Evolutionary conservation across 805 yeast species (phyloP), one percentile per base, ranked within the genome.

Genomic region (Candida jianshihensis): DNA sequence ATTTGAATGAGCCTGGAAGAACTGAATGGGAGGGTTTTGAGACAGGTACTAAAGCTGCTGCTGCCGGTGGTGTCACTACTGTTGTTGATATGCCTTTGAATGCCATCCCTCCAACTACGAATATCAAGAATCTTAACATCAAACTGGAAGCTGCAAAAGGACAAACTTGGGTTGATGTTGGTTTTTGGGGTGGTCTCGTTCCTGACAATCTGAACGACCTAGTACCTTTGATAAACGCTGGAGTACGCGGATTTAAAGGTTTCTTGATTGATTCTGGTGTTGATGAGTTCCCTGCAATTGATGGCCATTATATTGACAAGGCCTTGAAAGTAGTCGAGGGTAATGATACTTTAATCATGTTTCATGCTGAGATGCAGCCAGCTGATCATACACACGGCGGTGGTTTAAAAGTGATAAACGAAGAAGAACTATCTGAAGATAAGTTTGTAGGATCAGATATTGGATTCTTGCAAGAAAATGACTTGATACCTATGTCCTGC

Each of bases 21-120:
- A 89, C 97, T 1, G 96, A 88, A 43, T 89, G 97, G 97, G 97
- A 89, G 60, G 97, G 97, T 2, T 89, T 90, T 56, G 95, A 79
- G n/a, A 82, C 95, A 0, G 97, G 97, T 0, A 89, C 97, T 0
- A 80, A 81, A 54, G 84, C 96, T 2, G 97, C 97, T 0, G 95
- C 95, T 0, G 71, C 89, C 11, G 97, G 97, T 14, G 97, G 97
- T 39, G 97, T 89, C 33, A 89, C 97, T 18, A 88, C 96, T 0
- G 94, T 89, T 15, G 73, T 89, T 15, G 97, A 89, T 57, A 89
- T 89, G 97, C 97, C 97, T 0, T 64, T 89, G 54, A 89, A 89
- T 59, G 96, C 96, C 4, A 79, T 89, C 32, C 97, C 97, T 0
- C 97, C 97, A 21, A 89, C 97, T 0, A 90, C 97, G 1, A 85